Conservation (phyloP, 2,329 filamentous ascomycete species). For the Diaporthe velutina region DNA sequence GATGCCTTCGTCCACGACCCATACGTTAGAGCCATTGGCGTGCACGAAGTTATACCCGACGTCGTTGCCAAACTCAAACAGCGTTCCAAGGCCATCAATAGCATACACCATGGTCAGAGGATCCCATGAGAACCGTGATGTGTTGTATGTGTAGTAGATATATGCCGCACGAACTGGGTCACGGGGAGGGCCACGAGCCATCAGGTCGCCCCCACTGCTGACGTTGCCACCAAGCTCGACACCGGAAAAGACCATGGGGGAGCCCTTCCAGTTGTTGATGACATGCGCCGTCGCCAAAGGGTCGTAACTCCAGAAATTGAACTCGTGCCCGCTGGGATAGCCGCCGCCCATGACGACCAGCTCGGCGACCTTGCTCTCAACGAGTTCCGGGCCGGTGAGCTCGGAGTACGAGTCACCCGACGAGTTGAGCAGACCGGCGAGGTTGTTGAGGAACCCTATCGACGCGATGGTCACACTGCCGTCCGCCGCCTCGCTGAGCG, state of each 20-base stretch:
- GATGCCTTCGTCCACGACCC: conserved; percentile 52
- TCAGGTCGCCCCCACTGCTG: conserved; percentile 53
- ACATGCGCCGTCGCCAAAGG: conserved; percentile 56
- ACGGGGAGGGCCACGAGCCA: conserved; percentile 45
- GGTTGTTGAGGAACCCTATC: conserved; percentile 60
- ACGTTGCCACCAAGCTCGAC: conserved; percentile 58
- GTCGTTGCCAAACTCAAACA: conserved; percentile 54
- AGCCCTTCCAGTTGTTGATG: conserved; percentile 57
- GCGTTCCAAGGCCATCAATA: conserved; percentile 49
- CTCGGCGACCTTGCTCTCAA: conserved; percentile 59
- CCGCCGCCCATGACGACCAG: conserved; percentile 66
- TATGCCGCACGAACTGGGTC: conserved; percentile 56
- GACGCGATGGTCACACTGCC: conserved; percentile 56
- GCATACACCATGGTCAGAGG: conserved; percentile 57
- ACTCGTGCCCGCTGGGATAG: conserved; percentile 62
- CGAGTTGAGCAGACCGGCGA: conserved; percentile 61
- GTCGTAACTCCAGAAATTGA: conserved; percentile 61
- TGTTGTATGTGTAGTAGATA: conserved; percentile 54
- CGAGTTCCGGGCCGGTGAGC: conserved; percentile 51
- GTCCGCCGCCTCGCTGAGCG: conserved; percentile 51
- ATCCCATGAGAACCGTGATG: conserved; percentile 55
- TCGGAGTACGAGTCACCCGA: conserved; percentile 54
- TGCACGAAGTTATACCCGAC: conserved; percentile 56
- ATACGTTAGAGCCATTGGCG: conserved; percentile 56
- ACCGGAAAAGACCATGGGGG: conserved; percentile 56